Evolutionary conservation across 2,329 filamentous ascomycete genomes (phyloP).

Genomic region (Nannizziopsis arthrosporioides): DNA sequence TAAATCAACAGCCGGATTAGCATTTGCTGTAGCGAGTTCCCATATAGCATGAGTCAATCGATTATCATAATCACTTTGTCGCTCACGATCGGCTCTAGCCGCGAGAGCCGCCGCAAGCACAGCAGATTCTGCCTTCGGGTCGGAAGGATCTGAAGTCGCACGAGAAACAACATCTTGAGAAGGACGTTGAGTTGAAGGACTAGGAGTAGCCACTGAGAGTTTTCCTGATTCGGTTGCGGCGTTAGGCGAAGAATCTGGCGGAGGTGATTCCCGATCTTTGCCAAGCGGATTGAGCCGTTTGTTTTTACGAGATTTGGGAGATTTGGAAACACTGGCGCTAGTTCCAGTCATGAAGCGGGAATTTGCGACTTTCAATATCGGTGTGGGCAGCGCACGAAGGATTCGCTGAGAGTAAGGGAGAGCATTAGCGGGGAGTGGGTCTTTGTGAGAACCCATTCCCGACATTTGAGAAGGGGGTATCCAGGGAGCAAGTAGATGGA

Average conservation of each 20-base stretch:
- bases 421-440: conserved; percentile 62
- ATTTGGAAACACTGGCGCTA: conserved; percentile 69
- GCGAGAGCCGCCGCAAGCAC: conserved; percentile 46
- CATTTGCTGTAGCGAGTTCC: conserved; percentile 79
- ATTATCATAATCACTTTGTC: conserved; percentile 54
- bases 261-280: conserved; percentile 23
- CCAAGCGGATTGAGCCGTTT: conserved; percentile 14
- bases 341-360: conserved; percentile 90
- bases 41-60: conserved; percentile 87
- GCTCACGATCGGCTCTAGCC: conserved; percentile 36
- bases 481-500: conserved; percentile 91
- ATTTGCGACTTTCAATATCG: conserved; percentile 86
- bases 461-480: conserved; percentile 92
- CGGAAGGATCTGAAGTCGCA: conserved; percentile 9
- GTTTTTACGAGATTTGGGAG: conserved; percentile 53
- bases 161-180: conserved; percentile 14
- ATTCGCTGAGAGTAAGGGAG: conserved; percentile 88
- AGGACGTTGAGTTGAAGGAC: conserved; percentile 15
- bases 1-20: conserved; percentile 87
- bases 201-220: conserved; percentile 14
- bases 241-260: conserved; percentile 10
- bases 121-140: conserved; percentile 21
- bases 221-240: conserved; percentile 19
- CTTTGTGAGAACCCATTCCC: conserved; percentile 60
- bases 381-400: conserved; percentile 75